Conservation (phyloP, 108 stramenopile genomes). For the Skeletonema costatum region DNA sequence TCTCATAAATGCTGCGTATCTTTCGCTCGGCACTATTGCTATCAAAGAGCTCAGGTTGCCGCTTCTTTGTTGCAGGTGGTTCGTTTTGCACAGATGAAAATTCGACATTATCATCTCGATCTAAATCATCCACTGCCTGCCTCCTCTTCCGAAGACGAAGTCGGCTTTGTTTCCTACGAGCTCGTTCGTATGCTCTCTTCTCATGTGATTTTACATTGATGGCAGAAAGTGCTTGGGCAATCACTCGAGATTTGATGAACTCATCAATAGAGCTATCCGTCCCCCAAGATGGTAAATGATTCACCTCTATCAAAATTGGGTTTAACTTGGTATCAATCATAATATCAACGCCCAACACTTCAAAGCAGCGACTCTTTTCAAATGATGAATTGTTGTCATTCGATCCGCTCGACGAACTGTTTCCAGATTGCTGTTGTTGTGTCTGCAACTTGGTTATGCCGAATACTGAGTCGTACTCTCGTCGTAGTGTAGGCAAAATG, state of each 20-base stretch:
- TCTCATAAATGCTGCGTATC: constrained; percentile 46
- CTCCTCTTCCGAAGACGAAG: constrained; percentile 13
- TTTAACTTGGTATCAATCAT: constrained; percentile 82
- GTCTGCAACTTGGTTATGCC: constrained; percentile 10
- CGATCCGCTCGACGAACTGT: neutral
- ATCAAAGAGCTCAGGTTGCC: constrained; percentile 16
- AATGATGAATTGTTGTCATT: neutral
- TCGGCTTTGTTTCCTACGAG: constrained; percentile 26
- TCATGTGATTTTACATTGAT: constrained; percentile 38
- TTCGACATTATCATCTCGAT: neutral
- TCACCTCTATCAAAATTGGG: constrained; percentile 90
- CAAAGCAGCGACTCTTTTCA: constrained; percentile 58
- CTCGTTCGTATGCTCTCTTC: constrained; percentile 20
- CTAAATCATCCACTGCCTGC: neutral
- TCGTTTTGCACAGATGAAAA: neutral
- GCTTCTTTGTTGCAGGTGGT: constrained; percentile 2
- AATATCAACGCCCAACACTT: constrained; percentile 86
- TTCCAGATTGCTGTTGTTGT: neutral
- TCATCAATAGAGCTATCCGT: constrained; percentile 53
- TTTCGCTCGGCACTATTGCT: constrained; percentile 38
- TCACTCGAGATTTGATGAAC: constrained; percentile 51
- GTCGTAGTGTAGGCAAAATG: constrained; percentile 64
- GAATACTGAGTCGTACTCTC: constrained; percentile 57
- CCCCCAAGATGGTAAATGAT: constrained; percentile 62
- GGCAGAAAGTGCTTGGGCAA: constrained; percentile 44